A percentile compares a stretch with the other conserved stretches of the same genome.
These are phyloP conservation scores for Cephaloascus albidus DNA, from an alignment of 805 yeast species.

Conservation along the genomic window DNA sequence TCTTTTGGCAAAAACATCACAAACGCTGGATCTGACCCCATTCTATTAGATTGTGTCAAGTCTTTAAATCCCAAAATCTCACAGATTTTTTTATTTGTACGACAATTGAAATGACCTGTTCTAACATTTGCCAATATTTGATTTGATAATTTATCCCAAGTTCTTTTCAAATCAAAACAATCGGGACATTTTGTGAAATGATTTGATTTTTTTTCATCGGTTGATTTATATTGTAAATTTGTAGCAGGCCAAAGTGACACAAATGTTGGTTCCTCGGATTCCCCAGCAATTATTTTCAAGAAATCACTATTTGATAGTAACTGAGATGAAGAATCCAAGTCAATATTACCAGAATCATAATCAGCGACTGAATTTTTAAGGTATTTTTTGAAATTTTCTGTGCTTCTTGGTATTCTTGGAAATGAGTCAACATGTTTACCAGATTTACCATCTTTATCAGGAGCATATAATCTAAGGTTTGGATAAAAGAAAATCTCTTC, in stretches of 20 bases:
- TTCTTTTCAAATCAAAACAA: conserved; percentile 39
- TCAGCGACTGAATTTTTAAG: conserved; percentile 45
- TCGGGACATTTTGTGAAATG: conserved; percentile 34
- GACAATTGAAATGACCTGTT: conserved; percentile 56
- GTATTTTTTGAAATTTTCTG: conserved; percentile 41
- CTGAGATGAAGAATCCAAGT: conserved; percentile 30
- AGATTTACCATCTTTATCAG: conserved; percentile 24
- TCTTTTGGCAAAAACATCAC: conserved; percentile 44
- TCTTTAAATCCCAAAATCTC: conserved; percentile 33
- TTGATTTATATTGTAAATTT: conserved; percentile 24
- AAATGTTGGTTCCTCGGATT: conserved; percentile 37
- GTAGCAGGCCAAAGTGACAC: conserved; percentile 61
- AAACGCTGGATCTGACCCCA: conserved; percentile 24
- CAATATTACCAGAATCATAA: conserved; percentile 24
- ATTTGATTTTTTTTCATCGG: conserved; percentile 19
- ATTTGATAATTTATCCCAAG: conserved; percentile 52
- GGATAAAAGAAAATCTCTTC: conserved; percentile 67
- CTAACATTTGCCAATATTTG: conserved; percentile 26
- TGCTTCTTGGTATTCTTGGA: conserved; percentile 43
- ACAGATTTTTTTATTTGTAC: conserved; percentile 41
- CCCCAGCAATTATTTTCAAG: conserved; percentile 42
- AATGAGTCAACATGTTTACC: conserved; percentile 23
- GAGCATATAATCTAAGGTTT: conserved; percentile 57
- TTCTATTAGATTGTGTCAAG: conserved; percentile 11
- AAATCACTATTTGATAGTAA: conserved; percentile 30